Evolutionary conservation across 768 basidiomycete species (phyloP), one percentile per base, ranked within the genome.

Genomic region (Lactifluus pinguis): DNA sequence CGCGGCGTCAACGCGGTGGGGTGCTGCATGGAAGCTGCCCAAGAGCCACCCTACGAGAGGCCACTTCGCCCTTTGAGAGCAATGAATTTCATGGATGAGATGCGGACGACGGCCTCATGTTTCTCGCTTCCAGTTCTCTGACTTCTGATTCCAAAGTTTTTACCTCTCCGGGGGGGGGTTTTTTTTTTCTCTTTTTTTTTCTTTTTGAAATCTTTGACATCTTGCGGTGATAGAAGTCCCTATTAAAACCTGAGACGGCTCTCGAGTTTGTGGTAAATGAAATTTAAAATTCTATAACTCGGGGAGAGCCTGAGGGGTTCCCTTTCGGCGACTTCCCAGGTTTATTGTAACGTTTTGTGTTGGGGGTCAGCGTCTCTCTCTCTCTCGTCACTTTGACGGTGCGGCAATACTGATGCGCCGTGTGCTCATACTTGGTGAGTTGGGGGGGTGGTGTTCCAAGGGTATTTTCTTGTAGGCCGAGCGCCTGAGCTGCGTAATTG

Each of bases 151-250:
- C 30, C 36, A 25, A 25, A 45, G 30, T 39, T 32, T 38, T 13
- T 38, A 48, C 45, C 51, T 38, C 53, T 49, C 51, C 14, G 36
- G 25, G 25, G 25, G 25, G 36, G 25, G 25, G 25, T 1, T 25
- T 25, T 25, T 25, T 25, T 25, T 25, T 25, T 25, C 25, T 25
- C 25, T 25, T 25, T 25, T 19, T 17, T 45, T 47, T 55, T 19
- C 49, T 49, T 59, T 32, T 39, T 38, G 10, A 25, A 29, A 11
- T 17, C 21, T 25, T 25, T 57, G 55, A 49, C 30, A 21, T 53
- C 52, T 13, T 54, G 61, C 61, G 61, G 61, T 30, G 57, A 62
- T 62, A 62, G 61, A 62, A 62, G 52, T 21, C n/a, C 45, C n/a
- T n/a, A n/a, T n/a, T 39, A 29, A 10, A 25, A n/a, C n/a, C n/a